phyloP scores from a whole-genome alignment of 2,329 filamentous ascomycete genomes.

The Sarocladiaceae sp. region DNA sequence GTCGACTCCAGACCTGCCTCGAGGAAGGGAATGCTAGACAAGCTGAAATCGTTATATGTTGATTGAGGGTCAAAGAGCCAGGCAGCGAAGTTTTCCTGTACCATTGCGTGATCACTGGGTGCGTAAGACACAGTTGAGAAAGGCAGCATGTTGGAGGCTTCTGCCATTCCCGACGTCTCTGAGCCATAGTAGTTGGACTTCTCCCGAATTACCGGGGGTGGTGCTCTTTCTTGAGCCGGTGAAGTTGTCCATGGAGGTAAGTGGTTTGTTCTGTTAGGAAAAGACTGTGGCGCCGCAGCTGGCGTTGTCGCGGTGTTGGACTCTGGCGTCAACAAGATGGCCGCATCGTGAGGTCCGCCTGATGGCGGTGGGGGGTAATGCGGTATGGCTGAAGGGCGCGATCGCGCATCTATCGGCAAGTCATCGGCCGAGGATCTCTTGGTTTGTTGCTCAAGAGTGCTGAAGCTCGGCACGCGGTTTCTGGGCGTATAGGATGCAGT shows the following conservation, averaged over 20 bases:
- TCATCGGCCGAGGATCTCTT: not conserved
- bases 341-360: constrained; percentile 37
- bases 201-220: constrained; percentile 29
- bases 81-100: constrained; percentile 39
- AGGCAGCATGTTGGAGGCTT: constrained; percentile 27
- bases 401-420: constrained; percentile 17
- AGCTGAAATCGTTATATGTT: constrained; percentile 33
- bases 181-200: constrained; percentile 31
- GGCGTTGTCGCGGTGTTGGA: constrained; percentile 24
- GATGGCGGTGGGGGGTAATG: constrained; percentile 21
- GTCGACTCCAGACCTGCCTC: constrained; percentile 45
- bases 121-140: constrained; percentile 16
- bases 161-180: constrained; percentile 21
- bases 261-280: constrained; percentile 13
- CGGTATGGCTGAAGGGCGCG: constrained; percentile 9
- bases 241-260: constrained; percentile 18
- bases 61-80: constrained; percentile 46
- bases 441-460: constrained; percentile 16
- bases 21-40: constrained; percentile 38
- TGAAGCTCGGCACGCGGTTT: constrained; percentile 45
- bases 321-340: constrained; percentile 37
- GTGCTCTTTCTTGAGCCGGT: constrained; percentile 27
- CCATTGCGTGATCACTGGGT: constrained; percentile 27
- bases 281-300: constrained; percentile 17
- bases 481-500: constrained; percentile 46